Conservation (phyloP, 768 basidiomycete genomes). For the Lactarius akahatsu region DNA sequence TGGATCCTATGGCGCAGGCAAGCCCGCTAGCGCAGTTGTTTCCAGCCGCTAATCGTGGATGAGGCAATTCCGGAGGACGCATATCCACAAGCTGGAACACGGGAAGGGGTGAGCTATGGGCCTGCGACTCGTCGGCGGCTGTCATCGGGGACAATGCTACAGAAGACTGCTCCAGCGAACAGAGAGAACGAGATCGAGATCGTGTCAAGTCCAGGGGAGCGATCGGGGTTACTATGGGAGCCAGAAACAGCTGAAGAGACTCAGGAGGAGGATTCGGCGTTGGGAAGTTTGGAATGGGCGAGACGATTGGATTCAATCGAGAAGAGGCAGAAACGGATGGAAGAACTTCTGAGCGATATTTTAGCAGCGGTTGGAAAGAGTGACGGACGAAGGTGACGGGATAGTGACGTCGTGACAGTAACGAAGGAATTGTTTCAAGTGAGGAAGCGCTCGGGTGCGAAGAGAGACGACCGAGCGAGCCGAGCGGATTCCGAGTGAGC, state of each 20-base stretch:
- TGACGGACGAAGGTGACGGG: background rate
- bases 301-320: conserved; percentile 45
- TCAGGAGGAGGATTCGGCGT: conserved; percentile 34
- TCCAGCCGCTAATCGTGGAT: conserved; percentile 62
- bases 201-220: conserved; percentile 35
- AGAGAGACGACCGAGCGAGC: background rate
- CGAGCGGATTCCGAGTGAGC: background rate
- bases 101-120: conserved; percentile 40
- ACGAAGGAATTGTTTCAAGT: background rate
- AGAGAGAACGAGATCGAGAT: conserved; percentile 25
- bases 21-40: conserved; percentile 79
- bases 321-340: conserved; percentile 47
- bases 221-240: conserved; percentile 11
- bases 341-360: conserved; percentile 40
- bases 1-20: conserved; percentile 40
- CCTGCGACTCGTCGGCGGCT: conserved; percentile 42
- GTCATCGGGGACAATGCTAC: conserved; percentile 35
- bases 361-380: conserved; percentile 9
- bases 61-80: conserved; percentile 42
- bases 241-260: conserved; percentile 30
- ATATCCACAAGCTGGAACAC: conserved; percentile 19
- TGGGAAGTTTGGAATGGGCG: conserved; percentile 35
- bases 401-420: conserved; percentile 7
- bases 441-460: conserved; percentile 2
- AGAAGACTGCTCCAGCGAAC: conserved; percentile 20